Evolutionary conservation across 2,329 filamentous ascomycete species (phyloP), one percentile per base, ranked within the genome.

Genomic region (Fusarium sp.): DNA sequence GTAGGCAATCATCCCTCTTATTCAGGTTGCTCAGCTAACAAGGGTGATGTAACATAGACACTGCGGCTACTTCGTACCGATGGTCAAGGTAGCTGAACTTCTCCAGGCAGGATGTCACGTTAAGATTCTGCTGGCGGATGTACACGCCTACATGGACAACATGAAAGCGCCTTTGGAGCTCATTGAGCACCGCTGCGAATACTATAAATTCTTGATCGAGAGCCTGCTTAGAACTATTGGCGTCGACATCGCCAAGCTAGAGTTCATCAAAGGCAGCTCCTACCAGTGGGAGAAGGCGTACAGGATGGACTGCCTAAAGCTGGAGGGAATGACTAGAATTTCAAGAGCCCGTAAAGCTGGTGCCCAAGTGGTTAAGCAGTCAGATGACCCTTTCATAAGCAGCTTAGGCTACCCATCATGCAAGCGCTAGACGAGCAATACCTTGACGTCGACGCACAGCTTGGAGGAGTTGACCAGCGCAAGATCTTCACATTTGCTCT

Each of bases 1-100:
- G 31, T n/a, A 6, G n/a, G 31, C 31, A 12, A 5, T n/a, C 7
- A 4, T 12, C 31, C 31, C 31, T 34, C 2, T n/a, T n/a, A 3
- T n/a, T 6, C 19, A 34, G 6, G 12, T 13, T 34, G 5, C 4
- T 7, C 6, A 5, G 7, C 31, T 34, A 5, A 34, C 13, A 13
- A 34, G 19, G 19, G 19, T 3, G 3, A 2, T 19, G 19, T 19
- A 19, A n/a, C 7, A 7, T 34, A 34, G 31, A 1, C 53, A 58
- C 10, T 58, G 53, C 7, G 55, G 53, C 0, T 58, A 58, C 28
- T 58, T 58, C 2, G 53, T 52, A 0, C 34, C 55, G 0, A 51
- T 52, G 25, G 44, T 36, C 0, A 58, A 58, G 11, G 31, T 58
- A 5, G 55, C 44, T 0, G 44, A 58, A 0, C 44, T 58, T 7